phyloP scores from a whole-genome alignment of 2,329 filamentous ascomycete genomes.

The Alternaria tenuissima region DNA sequence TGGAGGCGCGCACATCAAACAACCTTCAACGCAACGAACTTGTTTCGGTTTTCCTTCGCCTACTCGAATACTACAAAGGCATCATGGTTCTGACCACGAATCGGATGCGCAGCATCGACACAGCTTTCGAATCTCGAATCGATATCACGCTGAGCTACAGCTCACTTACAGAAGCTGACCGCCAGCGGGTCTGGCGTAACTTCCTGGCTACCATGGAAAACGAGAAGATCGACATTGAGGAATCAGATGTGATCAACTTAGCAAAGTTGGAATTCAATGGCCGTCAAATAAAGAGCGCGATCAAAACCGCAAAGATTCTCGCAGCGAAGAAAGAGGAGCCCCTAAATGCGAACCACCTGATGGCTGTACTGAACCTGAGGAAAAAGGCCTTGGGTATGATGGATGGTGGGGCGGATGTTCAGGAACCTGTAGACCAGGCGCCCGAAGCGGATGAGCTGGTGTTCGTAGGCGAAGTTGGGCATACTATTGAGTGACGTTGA shows the following conservation, averaged over 20 bases:
- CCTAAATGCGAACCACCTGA: conserved; percentile 15
- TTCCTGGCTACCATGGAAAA: conserved; percentile 17
- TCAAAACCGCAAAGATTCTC: conserved; percentile 18
- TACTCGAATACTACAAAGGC: conserved; percentile 55
- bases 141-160: conserved; percentile 12
- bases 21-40: conserved; percentile 33
- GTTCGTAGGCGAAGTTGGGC: background rate
- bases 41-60: conserved; percentile 43
- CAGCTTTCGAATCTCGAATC: conserved; percentile 48
- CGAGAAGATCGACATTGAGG: conserved; percentile 2
- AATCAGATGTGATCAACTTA: conserved; percentile 2
- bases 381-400: conserved; percentile 15
- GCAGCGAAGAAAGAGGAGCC: conserved; percentile 20
- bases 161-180: conserved; percentile 51
- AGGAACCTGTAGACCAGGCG: background rate
- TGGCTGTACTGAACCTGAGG: conserved; percentile 12
- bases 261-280: conserved; percentile 14
- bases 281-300: conserved; percentile 16
- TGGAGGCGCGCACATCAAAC: conserved; percentile 55
- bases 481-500: background rate
- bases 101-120: conserved; percentile 50
- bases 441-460: background rate
- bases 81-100: conserved; percentile 58
- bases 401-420: background rate
- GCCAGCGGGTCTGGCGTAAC: conserved; percentile 29